Conservation (phyloP, 139 green algal genomes). For the Chlamydomonas asymmetrica region DNA sequence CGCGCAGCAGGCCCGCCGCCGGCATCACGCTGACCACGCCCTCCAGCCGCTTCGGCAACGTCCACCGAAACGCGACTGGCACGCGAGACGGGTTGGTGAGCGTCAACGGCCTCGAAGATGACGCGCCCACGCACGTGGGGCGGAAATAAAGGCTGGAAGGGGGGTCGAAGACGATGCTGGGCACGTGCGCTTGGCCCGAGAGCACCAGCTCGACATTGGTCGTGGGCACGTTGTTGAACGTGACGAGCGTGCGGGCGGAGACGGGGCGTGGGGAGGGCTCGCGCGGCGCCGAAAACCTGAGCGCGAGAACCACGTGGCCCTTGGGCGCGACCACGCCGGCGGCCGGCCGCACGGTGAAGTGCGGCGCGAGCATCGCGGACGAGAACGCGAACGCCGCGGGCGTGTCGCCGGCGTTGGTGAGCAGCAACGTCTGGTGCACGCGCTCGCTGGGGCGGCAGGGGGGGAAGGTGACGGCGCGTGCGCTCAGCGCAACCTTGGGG, state of each 20-base stretch:
- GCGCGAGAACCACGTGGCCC: conserved; percentile 51
- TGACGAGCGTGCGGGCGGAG: conserved; percentile 19
- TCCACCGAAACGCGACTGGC: conserved; percentile 50
- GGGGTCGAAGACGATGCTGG: conserved; percentile 39
- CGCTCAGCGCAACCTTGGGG: conserved; percentile 50
- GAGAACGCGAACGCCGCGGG: conserved; percentile 55
- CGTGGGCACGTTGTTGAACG: conserved; percentile 46
- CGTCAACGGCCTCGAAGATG: conserved; percentile 43
- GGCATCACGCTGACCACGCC: conserved; percentile 44
- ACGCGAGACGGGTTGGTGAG: conserved; percentile 63
- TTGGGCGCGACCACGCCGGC: conserved; percentile 51
- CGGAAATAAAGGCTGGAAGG: conserved; percentile 39
- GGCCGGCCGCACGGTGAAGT: conserved; percentile 33
- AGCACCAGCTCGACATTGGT: conserved; percentile 37
- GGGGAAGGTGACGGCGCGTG: conserved; percentile 51
- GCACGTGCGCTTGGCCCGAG: conserved; percentile 39
- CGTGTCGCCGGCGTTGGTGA: conserved; percentile 72
- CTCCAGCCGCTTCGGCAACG: conserved; percentile 42
- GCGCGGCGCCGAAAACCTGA: conserved; percentile 49
- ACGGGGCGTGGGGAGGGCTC: not conserved
- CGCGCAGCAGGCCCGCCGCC: conserved; percentile 49
- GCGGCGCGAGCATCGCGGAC: conserved; percentile 1
- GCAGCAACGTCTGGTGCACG: conserved; percentile 54
- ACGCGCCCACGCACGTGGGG: conserved; percentile 73
- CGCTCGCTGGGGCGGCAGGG: conserved; percentile 41